These are phyloP conservation scores for Fusarium tuaranense DNA, from an alignment of 2,329 filamentous ascomycete species.

Conservation along the genomic window DNA sequence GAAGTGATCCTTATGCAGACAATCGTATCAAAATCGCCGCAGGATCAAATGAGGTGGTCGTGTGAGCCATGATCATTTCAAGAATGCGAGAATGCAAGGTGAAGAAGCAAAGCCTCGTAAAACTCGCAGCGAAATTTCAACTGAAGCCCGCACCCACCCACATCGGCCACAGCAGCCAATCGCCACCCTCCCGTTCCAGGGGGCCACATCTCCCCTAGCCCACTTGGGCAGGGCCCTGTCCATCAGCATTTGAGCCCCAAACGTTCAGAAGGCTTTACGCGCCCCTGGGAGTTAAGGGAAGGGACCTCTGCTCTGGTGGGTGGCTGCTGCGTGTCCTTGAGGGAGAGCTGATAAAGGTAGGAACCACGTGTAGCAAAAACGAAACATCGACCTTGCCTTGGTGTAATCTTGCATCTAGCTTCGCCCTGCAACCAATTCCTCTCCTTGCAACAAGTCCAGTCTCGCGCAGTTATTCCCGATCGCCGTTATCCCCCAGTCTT, in stretches of 20 bases:
- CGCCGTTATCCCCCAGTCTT: not conserved
- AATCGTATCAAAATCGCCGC: constrained; percentile 1
- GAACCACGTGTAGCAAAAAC: constrained; percentile 34
- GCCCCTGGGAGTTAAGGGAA: constrained; percentile 30
- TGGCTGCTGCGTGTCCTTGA: constrained; percentile 28
- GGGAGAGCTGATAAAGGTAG: constrained; percentile 12
- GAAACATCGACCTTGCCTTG: constrained; percentile 20
- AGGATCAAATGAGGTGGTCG: not conserved
- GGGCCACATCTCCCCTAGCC: constrained; percentile 13
- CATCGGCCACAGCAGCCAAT: constrained; percentile 36
- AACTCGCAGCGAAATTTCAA: constrained; percentile 38
- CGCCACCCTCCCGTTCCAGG: constrained; percentile 22
- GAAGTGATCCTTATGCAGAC: not conserved
- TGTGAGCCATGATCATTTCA: constrained; percentile 1
- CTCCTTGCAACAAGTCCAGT: constrained; percentile 9
- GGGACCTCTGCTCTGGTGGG: not conserved
- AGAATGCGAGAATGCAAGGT: constrained; percentile 21
- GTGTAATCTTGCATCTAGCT: constrained; percentile 28
- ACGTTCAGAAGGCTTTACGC: constrained; percentile 21
- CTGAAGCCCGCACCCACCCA: constrained; percentile 26
- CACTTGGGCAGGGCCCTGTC: constrained; percentile 32
- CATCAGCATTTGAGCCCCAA: constrained; percentile 22
- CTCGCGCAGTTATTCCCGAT: not conserved
- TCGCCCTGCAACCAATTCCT: constrained; percentile 25
- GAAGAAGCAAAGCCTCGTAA: constrained; percentile 15